A percentile compares a stretch with the other conserved stretches of the same genome.
Evolutionary conservation across 2,329 filamentous ascomycete species (phyloP).

Genomic region (Fusarium sp.): DNA sequence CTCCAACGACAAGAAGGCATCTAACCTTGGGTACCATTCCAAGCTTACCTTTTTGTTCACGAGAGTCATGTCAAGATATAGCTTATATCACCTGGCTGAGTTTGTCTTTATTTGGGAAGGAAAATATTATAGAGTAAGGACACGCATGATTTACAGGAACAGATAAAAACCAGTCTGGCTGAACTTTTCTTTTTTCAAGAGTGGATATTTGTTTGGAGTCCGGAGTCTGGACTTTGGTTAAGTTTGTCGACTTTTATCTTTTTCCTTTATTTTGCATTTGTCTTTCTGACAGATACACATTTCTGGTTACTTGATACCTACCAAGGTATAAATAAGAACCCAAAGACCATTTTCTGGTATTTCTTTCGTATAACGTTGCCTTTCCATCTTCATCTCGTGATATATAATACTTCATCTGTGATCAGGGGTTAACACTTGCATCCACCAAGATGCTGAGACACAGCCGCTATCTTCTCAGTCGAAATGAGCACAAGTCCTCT

Average conservation of each 20-base stretch:
- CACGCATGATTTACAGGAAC: accelerated
- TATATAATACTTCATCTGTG: background rate
- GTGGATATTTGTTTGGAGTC: no score
- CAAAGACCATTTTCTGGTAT: background rate
- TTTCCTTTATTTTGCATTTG: background rate
- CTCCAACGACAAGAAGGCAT: no score
- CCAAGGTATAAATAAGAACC: background rate
- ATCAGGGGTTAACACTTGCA: accelerated
- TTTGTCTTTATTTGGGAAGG: no score
- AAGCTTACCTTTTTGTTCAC: no score
- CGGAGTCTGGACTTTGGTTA: background rate
- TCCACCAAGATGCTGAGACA: background rate
- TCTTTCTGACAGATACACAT: accelerated
- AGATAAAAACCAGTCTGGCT: accelerated
- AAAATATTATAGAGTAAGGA: no score
- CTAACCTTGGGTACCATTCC: no score
- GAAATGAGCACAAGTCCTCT: accelerated
- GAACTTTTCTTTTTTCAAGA: background rate
- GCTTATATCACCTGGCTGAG: no score
- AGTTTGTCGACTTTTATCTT: background rate
- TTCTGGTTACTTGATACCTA: background rate
- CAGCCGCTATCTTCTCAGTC: no score
- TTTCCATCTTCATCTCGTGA: no score
- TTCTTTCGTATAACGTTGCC: no score
- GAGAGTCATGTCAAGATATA: no score